These are phyloP conservation scores for Lagenaria siceraria DNA, from an alignment of 306 rosid genomes.

Conservation along the genomic window DNA sequence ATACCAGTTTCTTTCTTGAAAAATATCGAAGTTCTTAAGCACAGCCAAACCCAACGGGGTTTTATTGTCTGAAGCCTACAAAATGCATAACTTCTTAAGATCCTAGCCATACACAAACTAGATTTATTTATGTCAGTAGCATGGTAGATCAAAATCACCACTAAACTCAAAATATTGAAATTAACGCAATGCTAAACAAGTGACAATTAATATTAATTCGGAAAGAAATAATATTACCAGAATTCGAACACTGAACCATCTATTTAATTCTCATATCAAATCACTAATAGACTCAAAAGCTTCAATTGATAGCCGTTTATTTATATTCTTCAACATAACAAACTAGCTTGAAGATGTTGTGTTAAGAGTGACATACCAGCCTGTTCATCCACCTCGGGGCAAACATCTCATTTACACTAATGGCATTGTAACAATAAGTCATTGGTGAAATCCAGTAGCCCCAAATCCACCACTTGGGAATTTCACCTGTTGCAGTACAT, in stretches of 20 bases:
- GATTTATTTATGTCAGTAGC: neutral
- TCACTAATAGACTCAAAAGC: neutral
- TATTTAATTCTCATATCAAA: neutral
- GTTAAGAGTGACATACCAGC: constrained; percentile 25
- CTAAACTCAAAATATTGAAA: neutral
- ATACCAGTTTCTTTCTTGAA: constrained; percentile 34
- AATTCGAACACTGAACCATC: neutral
- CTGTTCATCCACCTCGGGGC: constrained; percentile 89
- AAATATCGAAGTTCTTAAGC: constrained; percentile 36
- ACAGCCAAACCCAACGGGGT: constrained; percentile 47
- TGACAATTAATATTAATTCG: neutral
- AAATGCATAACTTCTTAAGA: neutral
- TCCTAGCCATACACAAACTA: neutral
- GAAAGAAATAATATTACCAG: neutral
- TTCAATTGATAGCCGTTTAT: neutral
- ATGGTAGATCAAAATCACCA: neutral
- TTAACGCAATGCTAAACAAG: neutral
- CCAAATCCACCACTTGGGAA: constrained; percentile 94
- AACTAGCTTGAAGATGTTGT: neutral
- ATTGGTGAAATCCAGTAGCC: constrained; percentile 86
- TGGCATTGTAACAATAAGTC: constrained; percentile 58
- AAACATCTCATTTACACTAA: constrained; percentile 62
- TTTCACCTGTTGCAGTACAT: constrained; percentile 29
- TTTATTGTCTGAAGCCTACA: constrained; percentile 40
- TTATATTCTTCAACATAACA: neutral